Conservation (phyloP, 2,329 filamentous ascomycete genomes). For the Colletotrichum chrysophilum region DNA sequence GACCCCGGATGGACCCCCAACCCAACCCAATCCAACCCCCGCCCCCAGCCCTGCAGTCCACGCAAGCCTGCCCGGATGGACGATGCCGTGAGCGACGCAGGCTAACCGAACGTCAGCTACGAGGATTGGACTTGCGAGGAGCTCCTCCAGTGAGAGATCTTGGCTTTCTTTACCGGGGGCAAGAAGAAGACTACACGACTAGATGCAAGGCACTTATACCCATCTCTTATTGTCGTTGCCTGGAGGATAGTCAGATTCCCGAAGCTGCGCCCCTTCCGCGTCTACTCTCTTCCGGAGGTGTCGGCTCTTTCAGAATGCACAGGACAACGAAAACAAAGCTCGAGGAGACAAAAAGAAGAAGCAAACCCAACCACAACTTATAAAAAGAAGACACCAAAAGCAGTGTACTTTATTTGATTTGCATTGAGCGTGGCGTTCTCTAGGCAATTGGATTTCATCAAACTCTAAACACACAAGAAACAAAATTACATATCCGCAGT, state of each 20-base stretch:
- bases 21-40: not conserved
- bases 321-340: not conserved
- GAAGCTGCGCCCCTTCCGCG: not conserved
- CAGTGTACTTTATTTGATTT: constrained; percentile 12
- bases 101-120: constrained; percentile 64
- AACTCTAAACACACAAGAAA: not conserved
- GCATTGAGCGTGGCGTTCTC: constrained; percentile 22
- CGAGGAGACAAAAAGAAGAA: not conserved
- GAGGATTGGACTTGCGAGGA: constrained; percentile 99
- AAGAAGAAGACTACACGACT: constrained; percentile 10
- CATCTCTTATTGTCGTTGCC: constrained; percentile 19
- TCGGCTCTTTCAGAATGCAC: not conserved
- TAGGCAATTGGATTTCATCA: constrained; percentile 15
- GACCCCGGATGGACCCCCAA: not conserved
- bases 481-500: not conserved
- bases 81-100: constrained; percentile 22
- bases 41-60: not conserved
- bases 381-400: constrained; percentile 4
- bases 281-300: not conserved
- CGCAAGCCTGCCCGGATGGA: not conserved
- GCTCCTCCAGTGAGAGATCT: constrained; percentile 63
- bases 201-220: constrained; percentile 20
- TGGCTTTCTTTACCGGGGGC: not conserved
- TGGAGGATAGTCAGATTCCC: constrained; percentile 8
- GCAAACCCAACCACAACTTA: not conserved